A percentile compares a stretch with the other conserved stretches of the same genome.
Conservation (phyloP, 805 yeast genomes). For the Lachancea sp. region DNA sequence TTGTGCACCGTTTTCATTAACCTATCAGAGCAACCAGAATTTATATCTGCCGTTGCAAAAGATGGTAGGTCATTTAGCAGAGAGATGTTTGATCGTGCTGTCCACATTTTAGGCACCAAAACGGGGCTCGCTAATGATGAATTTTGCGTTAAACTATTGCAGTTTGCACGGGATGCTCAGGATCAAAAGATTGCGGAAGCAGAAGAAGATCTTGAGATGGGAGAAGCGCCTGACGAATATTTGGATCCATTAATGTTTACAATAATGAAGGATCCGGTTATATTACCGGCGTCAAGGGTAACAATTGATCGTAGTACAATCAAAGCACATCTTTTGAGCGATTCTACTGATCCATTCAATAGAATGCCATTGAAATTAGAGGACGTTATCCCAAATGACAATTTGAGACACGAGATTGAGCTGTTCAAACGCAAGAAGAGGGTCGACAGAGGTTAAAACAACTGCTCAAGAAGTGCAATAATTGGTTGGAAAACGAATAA, state of each 20-base stretch:
- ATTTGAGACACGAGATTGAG: constrained; percentile 54
- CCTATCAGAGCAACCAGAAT: constrained; percentile 55
- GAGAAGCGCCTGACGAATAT: constrained; percentile 94
- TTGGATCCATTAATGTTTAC: constrained; percentile 96
- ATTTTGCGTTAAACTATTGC: constrained; percentile 44
- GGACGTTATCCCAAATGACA: constrained; percentile 76
- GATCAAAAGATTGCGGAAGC: constrained; percentile 54
- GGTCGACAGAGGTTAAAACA: constrained; percentile 2
- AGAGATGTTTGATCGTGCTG: constrained; percentile 63
- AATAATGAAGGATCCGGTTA: constrained; percentile 92
- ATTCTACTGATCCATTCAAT: constrained; percentile 95
- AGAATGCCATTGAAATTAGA: constrained; percentile 85
- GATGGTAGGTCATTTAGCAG: constrained; percentile 86
- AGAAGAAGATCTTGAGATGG: constrained; percentile 79
- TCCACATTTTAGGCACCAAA: constrained; percentile 49
- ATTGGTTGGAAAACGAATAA: constrained; percentile 3
- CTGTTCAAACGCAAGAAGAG: constrained; percentile 48
- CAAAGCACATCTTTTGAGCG: constrained; percentile 88
- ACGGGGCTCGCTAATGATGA: constrained; percentile 49
- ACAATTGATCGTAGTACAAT: constrained; percentile 86
- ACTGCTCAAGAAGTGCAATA: not conserved
- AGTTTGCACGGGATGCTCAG: constrained; percentile 64
- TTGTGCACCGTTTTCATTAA: constrained; percentile 73
- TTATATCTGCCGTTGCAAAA: constrained; percentile 73
- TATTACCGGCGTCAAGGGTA: constrained; percentile 79